These are phyloP conservation scores for Epicoccum sorghinum DNA, from an alignment of 2,329 filamentous ascomycete genomes.

Conservation along the genomic window DNA sequence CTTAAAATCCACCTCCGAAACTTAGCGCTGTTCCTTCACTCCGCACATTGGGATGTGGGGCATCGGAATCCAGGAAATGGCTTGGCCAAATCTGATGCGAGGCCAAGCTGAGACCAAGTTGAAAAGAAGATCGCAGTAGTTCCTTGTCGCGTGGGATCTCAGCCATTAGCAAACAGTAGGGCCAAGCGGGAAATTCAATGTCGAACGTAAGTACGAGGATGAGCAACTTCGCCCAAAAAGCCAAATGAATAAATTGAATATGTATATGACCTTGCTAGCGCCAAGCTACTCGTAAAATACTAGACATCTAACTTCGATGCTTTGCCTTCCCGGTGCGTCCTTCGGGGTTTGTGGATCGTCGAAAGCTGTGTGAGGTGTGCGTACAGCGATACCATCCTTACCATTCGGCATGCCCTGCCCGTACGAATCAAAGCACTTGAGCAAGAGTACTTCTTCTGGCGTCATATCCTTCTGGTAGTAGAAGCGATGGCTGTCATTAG, in stretches of 20 bases:
- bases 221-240: too few relatives aligned
- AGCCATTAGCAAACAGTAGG: too few relatives aligned
- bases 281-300: slow-evolving; percentile 62
- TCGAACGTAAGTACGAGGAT: too few relatives aligned
- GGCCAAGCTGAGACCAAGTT: background rate
- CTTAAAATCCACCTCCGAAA: slow-evolving; percentile 1
- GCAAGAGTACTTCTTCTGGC: slow-evolving; percentile 59
- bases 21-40: background rate
- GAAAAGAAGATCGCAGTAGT: background rate
- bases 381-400: slow-evolving; percentile 48
- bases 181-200: too few relatives aligned
- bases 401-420: slow-evolving; percentile 52
- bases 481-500: slow-evolving; percentile 65
- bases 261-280: background rate
- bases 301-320: slow-evolving; percentile 68
- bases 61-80: background rate
- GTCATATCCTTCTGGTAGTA: slow-evolving; percentile 73
- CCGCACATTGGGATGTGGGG: background rate
- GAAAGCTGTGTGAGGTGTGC: slow-evolving; percentile 71
- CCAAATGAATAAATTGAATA: too few relatives aligned
- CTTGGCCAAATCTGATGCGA: background rate
- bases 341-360: slow-evolving; percentile 59
- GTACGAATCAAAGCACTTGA: slow-evolving; percentile 57
- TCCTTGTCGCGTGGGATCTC: too few relatives aligned
- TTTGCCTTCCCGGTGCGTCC: slow-evolving; percentile 60